phyloP scores from a whole-genome alignment of 2,329 filamentous ascomycete species.

The Penicillium nordicum region DNA sequence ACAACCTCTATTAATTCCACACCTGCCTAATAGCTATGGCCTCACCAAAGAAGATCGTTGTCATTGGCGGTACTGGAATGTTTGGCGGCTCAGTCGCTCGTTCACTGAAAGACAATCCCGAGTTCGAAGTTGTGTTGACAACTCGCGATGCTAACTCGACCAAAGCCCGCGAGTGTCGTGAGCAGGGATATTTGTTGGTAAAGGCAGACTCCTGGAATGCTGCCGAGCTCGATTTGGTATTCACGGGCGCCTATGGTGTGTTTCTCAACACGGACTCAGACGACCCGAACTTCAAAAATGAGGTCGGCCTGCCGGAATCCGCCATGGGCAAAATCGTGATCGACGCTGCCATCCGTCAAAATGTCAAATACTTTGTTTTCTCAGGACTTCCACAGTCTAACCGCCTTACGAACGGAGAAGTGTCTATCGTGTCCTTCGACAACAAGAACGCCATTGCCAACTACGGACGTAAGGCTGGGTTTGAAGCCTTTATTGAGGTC shows the following conservation, averaged over 20 bases:
- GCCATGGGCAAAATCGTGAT: background rate
- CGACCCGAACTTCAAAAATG: background rate
- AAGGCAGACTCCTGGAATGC: background rate
- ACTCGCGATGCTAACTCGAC: background rate
- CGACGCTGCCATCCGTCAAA: background rate
- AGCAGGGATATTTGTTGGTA: background rate
- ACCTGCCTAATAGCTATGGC: background rate
- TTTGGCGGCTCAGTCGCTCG: background rate
- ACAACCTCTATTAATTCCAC: background rate
- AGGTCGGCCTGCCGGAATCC: background rate
- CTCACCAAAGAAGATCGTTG: background rate
- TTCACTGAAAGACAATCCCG: background rate
- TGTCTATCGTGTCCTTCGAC: background rate
- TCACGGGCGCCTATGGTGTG: background rate
- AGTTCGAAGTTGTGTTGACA: background rate
- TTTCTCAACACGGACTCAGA: background rate
- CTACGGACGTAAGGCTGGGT: background rate
- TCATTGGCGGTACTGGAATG: background rate
- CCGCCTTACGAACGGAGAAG: background rate
- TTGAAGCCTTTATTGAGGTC: background rate
- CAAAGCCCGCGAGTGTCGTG: background rate
- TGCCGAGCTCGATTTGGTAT: background rate
- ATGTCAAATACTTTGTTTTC: background rate
- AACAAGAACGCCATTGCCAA: background rate
- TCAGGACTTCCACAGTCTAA: background rate